phyloP scores from a whole-genome alignment of 768 basidiomycete species.

The Leccinum uliginosum region DNA sequence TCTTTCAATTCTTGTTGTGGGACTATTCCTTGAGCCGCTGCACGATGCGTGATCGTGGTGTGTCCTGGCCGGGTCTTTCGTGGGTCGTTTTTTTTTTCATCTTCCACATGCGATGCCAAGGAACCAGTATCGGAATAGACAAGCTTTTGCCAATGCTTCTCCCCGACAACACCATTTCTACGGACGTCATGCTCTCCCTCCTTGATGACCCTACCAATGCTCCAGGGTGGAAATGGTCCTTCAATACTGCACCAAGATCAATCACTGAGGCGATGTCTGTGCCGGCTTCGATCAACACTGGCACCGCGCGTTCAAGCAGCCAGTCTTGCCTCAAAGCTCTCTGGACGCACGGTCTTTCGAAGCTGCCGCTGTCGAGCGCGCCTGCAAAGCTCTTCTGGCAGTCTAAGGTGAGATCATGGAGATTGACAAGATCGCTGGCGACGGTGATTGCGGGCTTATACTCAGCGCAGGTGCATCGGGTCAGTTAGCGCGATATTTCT shows the following conservation, averaged over 20 bases:
- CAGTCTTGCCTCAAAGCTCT: constrained; percentile 32
- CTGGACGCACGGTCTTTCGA: constrained; percentile 49
- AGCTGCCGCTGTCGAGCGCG: constrained; percentile 48
- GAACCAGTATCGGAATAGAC: constrained; percentile 44
- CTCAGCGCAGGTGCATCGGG: constrained; percentile 74
- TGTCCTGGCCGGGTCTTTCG: constrained; percentile 79
- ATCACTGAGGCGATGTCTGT: constrained; percentile 9
- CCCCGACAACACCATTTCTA: constrained; percentile 42
- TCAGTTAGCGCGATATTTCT: constrained; percentile 21
- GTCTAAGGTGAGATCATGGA: constrained; percentile 88
- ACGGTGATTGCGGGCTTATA: constrained; percentile 75
- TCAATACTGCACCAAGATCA: constrained; percentile 38
- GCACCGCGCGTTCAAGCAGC: not conserved
- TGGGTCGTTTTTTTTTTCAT: constrained; percentile 46
- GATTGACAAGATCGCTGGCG: constrained; percentile 90
- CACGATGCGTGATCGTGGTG: no score
- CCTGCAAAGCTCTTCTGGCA: constrained; percentile 61
- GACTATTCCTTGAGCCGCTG: no score
- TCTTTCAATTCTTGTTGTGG: no score
- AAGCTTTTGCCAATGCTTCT: constrained; percentile 85
- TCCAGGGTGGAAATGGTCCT: constrained; percentile 86
- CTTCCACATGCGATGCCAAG: not conserved
- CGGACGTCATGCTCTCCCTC: constrained; percentile 52
- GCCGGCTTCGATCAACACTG: constrained; percentile 13
- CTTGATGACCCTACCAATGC: constrained; percentile 64